phyloP scores from a whole-genome alignment of 164 flowering plant genomes.

The Annona cherimola region DNA sequence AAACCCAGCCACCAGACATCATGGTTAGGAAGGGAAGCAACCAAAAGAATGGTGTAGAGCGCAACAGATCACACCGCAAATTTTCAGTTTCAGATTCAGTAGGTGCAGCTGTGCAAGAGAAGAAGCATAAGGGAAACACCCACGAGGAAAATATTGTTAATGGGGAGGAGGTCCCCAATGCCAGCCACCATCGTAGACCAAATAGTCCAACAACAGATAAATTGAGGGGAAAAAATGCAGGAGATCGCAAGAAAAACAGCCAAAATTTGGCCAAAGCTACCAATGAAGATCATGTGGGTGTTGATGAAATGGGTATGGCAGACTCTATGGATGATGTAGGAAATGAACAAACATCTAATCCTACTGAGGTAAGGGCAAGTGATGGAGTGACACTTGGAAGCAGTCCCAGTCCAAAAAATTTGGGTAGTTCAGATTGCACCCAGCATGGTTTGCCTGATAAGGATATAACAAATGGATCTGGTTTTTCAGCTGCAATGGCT shows the following conservation, averaged over 20 bases:
- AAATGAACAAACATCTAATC: conserved; percentile 18
- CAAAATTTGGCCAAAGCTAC: conserved; percentile 24
- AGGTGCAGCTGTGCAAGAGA: conserved; percentile 19
- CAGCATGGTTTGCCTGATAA: conserved; percentile 23
- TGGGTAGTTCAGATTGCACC: conserved; percentile 13
- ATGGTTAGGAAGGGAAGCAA: conserved; percentile 74
- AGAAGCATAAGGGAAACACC: conserved; percentile 23
- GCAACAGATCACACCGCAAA: conserved; percentile 32
- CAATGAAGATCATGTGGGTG: conserved; percentile 28
- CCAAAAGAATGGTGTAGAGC: conserved; percentile 51
- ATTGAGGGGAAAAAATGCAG: conserved; percentile 13
- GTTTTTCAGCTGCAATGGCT: conserved; percentile 22
- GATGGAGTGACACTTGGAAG: conserved; percentile 13
- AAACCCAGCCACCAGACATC: background rate
- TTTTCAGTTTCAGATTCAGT: conserved; percentile 35
- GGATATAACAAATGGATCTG: conserved; percentile 20
- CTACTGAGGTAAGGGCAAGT: conserved; percentile 22
- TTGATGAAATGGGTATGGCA: conserved; percentile 18
- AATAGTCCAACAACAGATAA: conserved; percentile 15
- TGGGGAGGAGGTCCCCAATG: conserved; percentile 34
- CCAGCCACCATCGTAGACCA: conserved; percentile 16
- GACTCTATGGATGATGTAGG: conserved; percentile 15
- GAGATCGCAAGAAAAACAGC: conserved; percentile 32
- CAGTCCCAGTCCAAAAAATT: conserved; percentile 10
- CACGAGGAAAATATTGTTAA: conserved; percentile 27